Conservation (phyloP, 2,329 filamentous ascomycete species). For the Chalaropsis ovoidea region DNA sequence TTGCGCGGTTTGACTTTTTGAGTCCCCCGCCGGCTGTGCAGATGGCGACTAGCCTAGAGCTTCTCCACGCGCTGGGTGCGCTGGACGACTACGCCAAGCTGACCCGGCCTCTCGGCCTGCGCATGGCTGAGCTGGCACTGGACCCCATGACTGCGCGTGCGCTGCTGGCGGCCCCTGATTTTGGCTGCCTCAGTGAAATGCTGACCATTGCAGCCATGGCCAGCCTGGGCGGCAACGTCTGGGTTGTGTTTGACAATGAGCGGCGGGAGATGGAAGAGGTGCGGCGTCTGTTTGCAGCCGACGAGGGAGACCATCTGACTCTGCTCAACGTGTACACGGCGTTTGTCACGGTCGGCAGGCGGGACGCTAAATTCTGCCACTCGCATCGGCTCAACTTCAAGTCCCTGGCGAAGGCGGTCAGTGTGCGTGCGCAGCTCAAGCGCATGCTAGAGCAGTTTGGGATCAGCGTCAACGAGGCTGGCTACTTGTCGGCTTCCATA, state of each 20-base stretch:
- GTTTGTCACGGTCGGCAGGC: slow-evolving; percentile 72
- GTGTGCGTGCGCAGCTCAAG: slow-evolving; percentile 75
- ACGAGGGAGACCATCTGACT: slow-evolving; percentile 89
- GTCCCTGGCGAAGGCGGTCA: slow-evolving; percentile 68
- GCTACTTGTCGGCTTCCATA: slow-evolving; percentile 29
- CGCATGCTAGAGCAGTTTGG: slow-evolving; percentile 80
- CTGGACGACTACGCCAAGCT: slow-evolving; percentile 84
- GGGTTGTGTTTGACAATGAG: slow-evolving; percentile 69
- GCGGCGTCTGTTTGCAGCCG: slow-evolving; percentile 72
- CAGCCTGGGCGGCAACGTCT: slow-evolving; percentile 65
- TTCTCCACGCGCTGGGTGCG: slow-evolving; percentile 77
- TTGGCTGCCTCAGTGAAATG: slow-evolving; percentile 74
- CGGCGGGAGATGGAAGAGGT: slow-evolving; percentile 65
- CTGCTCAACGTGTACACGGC: slow-evolving; percentile 87
- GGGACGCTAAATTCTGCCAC: slow-evolving; percentile 76
- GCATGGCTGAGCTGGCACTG: slow-evolving; percentile 88
- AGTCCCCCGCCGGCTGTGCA: slow-evolving; percentile 77
- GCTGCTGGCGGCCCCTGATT: slow-evolving; percentile 61
- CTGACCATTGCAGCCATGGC: slow-evolving; percentile 92
- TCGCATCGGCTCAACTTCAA: slow-evolving; percentile 84
- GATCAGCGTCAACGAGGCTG: slow-evolving; percentile 55
- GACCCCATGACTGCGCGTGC: slow-evolving; percentile 95
- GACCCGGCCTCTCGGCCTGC: slow-evolving; percentile 72
- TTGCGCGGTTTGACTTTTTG: slow-evolving; percentile 80
- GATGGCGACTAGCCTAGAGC: slow-evolving; percentile 73